phyloP scores from a whole-genome alignment of 345 rosid genomes.

The Anastatica hierochuntica region DNA sequence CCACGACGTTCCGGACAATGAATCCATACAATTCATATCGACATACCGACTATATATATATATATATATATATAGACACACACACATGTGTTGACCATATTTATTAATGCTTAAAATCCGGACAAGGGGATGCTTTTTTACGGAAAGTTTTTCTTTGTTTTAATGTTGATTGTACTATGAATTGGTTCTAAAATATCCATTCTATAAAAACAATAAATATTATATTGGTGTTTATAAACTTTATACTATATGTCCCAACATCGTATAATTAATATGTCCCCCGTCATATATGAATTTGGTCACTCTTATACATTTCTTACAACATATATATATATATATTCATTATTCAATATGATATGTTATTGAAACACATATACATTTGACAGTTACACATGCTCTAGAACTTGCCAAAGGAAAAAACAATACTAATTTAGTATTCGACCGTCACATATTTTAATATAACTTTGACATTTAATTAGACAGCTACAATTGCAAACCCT shows the following conservation, averaged over 20 bases:
- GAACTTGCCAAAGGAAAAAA: not conserved
- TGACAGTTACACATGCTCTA: conserved; percentile 14
- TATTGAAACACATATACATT: not conserved
- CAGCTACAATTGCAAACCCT: conserved; percentile 7
- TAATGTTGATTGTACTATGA: conserved; percentile 13
- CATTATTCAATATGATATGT: not conserved
- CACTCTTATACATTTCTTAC: conserved; percentile 1
- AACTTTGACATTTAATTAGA: not conserved
- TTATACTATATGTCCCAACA: conserved; percentile 1
- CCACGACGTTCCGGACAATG: too few relatives aligned
- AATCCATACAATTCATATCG: too few relatives aligned
- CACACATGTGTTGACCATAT: not conserved
- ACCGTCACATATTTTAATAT: not conserved
- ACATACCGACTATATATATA: too few relatives aligned
- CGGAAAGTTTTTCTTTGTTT: conserved; percentile 15
- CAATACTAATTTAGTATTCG: conserved; percentile 13
- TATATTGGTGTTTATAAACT: not conserved
- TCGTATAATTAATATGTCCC: not conserved
- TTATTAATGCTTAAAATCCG: conserved; percentile 17
- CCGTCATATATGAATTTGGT: conserved; percentile 18
- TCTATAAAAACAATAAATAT: not conserved
- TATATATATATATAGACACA: too few relatives aligned
- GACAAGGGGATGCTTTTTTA: conserved; percentile 20
- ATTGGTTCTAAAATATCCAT: not conserved
- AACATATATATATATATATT: not conserved